Conservation (phyloP, 352 stramenopile species). For the Albugo laibachii region DNA sequence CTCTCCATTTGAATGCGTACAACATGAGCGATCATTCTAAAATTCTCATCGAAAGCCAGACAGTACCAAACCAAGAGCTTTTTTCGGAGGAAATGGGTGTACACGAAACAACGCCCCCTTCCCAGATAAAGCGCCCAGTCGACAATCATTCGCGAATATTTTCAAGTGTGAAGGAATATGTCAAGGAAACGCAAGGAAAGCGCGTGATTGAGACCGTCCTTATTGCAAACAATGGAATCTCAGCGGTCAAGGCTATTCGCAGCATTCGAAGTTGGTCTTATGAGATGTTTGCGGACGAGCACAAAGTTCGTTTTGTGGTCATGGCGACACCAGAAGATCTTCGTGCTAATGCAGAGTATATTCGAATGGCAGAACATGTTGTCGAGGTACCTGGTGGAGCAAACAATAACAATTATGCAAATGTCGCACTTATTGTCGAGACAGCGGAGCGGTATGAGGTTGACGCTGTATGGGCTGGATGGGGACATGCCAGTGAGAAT, state of each 20-base stretch:
- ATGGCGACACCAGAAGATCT: constrained; percentile 99
- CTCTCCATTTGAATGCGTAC: no score
- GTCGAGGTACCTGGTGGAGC: constrained; percentile 98
- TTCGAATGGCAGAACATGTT: constrained; percentile 99
- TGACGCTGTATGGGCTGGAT: constrained; percentile 96
- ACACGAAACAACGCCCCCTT: neutral
- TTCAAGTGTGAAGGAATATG: constrained; percentile 81
- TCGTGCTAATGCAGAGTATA: constrained; percentile 98
- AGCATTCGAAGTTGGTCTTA: constrained; percentile 97
- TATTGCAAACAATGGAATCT: constrained; percentile 99
- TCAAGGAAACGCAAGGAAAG: constrained; percentile 74
- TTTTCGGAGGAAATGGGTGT: no score
- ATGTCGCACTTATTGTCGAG: constrained; percentile 97
- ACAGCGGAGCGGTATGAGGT: constrained; percentile 91
- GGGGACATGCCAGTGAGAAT: constrained; percentile 99
- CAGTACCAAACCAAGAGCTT: no score
- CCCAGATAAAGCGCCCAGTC: neutral
- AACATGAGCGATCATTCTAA: no score
- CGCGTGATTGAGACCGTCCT: constrained; percentile 92
- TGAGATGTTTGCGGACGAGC: constrained; percentile 92
- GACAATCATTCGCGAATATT: constrained; percentile 23
- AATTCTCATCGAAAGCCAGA: no score
- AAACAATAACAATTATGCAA: constrained; percentile 99
- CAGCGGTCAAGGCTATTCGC: constrained; percentile 97
- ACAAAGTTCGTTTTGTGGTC: constrained; percentile 93